phyloP scores from a whole-genome alignment of 768 basidiomycete genomes.

The Clitopilus hobsonii region DNA sequence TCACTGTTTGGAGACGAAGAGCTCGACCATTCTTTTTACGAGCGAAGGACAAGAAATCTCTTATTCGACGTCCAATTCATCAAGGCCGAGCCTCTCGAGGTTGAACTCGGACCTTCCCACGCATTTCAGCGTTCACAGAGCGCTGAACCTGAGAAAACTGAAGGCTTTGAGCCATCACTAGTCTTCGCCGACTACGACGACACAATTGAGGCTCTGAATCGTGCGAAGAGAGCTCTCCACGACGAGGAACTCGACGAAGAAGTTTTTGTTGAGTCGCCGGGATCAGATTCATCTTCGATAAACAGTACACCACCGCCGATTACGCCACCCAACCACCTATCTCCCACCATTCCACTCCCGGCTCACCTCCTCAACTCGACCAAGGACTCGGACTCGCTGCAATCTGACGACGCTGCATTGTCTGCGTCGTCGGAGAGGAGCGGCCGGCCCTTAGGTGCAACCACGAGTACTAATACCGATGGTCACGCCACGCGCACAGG shows the following conservation, averaged over 20 bases:
- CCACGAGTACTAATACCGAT: slow-evolving; percentile 1
- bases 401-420: background rate
- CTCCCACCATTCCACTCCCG: background rate
- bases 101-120: background rate
- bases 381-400: slow-evolving; percentile 1
- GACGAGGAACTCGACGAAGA: background rate
- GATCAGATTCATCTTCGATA: background rate
- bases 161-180: background rate
- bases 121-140: background rate
- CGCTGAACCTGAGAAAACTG: background rate
- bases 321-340: slow-evolving; percentile 1
- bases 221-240: background rate
- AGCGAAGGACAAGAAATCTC: background rate
- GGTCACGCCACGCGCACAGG: slow-evolving; percentile 1
- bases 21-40: background rate
- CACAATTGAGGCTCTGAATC: background rate
- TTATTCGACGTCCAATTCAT: background rate
- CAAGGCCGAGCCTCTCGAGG: background rate
- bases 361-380: background rate
- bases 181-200: background rate
- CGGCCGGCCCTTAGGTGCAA: slow-evolving; percentile 1
- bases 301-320: slow-evolving; percentile 1
- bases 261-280: background rate
- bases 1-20: background rate
- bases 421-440: background rate